Evolutionary conservation across 139 green algal genomes (phyloP), one percentile per base, ranked within the genome.

Genomic region (Haematococcus lacustris): DNA sequence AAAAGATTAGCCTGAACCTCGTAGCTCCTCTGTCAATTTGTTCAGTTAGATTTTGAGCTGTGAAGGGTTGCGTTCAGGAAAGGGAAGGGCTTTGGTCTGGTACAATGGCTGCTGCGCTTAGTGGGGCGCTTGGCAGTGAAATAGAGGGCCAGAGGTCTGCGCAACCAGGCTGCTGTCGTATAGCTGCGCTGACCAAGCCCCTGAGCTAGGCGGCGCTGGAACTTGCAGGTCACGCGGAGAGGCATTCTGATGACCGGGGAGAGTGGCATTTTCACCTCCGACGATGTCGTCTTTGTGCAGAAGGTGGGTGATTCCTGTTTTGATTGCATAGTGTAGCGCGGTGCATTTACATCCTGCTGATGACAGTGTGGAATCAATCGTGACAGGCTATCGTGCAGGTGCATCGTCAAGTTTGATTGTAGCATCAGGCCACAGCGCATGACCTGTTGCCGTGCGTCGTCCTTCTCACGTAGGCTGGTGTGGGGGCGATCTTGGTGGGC

Each of bases 211-310:
- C n/a, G n/a, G n/a, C n/a, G n/a, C n/a, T n/a, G n/a, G n/a, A 33
- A 25, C 33, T 34, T 40, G 37, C 81, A 91, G 83, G 86, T 94
- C 51, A 75, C 80, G 51, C 72, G 85, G 38, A 76, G 88, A 3
- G 89, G 86, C 17, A 91, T 99, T 37, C 35, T 96, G 21, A 90
- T 98, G 85, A 91, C 96, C 9, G 93, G 93, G 1, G 96, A 99
- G 85, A 92, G 78, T 39, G 96, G 94, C 65, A 97, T 99, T 72
- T 99, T 98, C 77, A 97, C 92, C 0, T 88, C 89, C 3, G 93
- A 93, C 2, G 90, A 99, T 78, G 89, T 99, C 37, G 85, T 85
- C 2, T 84, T 90, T 41, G 87, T 97, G 60, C 89, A 97, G 79
- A 73, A 82, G 62, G 80, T 79, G 57, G 17, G 74, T 51, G 37